These are phyloP conservation scores for Wallacemonas sp. DNA, from an alignment of 208 protist genomes.

Conservation along the genomic window DNA sequence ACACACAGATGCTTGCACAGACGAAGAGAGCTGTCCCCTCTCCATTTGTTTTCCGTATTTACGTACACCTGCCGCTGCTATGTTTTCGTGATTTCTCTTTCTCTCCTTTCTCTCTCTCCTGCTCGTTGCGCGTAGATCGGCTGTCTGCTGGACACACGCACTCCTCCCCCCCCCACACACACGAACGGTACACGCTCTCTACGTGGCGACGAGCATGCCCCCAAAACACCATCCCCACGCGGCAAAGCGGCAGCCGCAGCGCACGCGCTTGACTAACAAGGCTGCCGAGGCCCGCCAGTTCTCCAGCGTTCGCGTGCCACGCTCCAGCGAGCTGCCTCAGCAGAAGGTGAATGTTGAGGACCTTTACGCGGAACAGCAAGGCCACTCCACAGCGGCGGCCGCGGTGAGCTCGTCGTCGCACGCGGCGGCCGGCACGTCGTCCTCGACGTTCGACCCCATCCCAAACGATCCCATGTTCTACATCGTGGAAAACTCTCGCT, in stretches of 20 bases:
- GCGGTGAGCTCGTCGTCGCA: background rate
- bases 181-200: background rate
- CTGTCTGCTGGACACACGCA: background rate
- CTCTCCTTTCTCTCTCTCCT: constrained; percentile 9
- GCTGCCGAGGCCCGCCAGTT: constrained; percentile 71
- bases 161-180: background rate
- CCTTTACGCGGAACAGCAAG: constrained; percentile 32
- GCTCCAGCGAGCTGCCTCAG: constrained; percentile 40
- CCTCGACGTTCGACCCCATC: constrained; percentile 68
- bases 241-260: constrained; percentile 50
- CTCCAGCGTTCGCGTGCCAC: constrained; percentile 66
- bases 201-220: constrained; percentile 9
- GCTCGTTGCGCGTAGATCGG: too few species aligned
- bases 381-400: background rate
- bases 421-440: background rate
- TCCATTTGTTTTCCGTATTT: constrained; percentile 8
- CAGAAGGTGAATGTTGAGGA: constrained; percentile 48
- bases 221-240: constrained; percentile 17
- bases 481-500: constrained; percentile 51
- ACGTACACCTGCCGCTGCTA: too few species aligned
- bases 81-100: constrained; percentile 2
- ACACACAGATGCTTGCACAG: background rate
- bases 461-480: constrained; percentile 70
- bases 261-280: constrained; percentile 79
- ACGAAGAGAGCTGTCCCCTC: background rate